Base-by-base conservation (phyloP, 768 basidiomycete species). In the Collybiopsis confluens region DNA sequence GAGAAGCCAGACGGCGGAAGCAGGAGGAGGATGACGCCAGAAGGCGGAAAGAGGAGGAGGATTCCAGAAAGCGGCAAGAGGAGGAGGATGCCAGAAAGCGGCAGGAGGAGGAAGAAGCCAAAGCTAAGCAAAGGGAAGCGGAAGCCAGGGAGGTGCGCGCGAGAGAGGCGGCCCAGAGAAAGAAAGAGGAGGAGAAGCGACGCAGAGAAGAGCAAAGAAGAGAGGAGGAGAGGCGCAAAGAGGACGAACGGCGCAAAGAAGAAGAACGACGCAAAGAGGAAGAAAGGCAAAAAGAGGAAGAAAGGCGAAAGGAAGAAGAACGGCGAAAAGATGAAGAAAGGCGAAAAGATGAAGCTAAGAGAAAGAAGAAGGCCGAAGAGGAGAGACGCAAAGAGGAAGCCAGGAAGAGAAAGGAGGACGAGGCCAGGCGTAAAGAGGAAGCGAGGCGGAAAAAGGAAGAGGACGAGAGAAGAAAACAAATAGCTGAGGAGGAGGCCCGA, bases 91-190 rank as follows among this genome's bases (percentile, higher is more conserved):
- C 49, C 55, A 40, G 55, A 54, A 4, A 49, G 47, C 48, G 35
- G 52, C 50, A 56, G 55, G 47, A 58, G 61, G 36, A 55, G 54
- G 43, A 46, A 41, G 41, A 64, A 59, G n/a, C n/a, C n/a, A 45
- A 59, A 47, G 47, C 55, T 26, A 38, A 62, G 52, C 20, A 50
- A 50, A 24, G 60, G 59, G 20, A 43, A 33, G 45, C 45, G 35
- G 46, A 64, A 38, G 68, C 61, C n/a, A 28, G 20, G 63, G 73
- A 72, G 60, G 65, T 68, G 53, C 72, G 68, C 45, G 54, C 58
- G 38, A 46, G 56, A 58, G 58, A 57, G 23, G 45, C 44, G 23
- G 40, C 24, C 20, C 6, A 20, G 41, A 43, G 21, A 23, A 20
- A 44, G 10, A 15, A 43, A 23, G 45, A 50, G 4, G 45, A 56